Conservation (phyloP, 805 yeast species). For the Saccharomycopsis babjevae region DNA sequence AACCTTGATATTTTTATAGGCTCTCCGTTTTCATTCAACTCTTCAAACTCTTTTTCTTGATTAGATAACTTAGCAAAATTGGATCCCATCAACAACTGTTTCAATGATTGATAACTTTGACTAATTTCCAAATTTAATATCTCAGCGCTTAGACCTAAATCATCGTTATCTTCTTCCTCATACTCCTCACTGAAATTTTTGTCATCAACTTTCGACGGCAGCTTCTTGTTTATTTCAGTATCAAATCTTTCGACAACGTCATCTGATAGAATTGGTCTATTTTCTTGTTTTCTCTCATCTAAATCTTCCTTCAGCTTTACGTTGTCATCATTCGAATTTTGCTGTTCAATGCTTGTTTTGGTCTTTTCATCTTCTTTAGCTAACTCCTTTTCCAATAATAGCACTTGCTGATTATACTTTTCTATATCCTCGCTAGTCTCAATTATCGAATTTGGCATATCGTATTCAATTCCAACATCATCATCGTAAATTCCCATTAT, state of each 20-base stretch:
- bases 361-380: conserved; percentile 5
- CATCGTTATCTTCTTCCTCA: conserved; percentile 25
- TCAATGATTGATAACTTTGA: conserved; percentile 44
- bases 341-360: neutral
- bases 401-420: conserved; percentile 33
- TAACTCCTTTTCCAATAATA: conserved; percentile 23
- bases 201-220: neutral
- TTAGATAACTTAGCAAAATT: conserved; percentile 36
- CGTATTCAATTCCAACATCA: conserved; percentile 39
- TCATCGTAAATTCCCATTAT: conserved; percentile 44
- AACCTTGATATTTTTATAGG: conserved; percentile 57
- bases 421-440: conserved; percentile 40
- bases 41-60: conserved; percentile 51
- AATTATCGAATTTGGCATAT: conserved; percentile 30
- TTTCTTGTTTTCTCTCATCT: conserved; percentile 19
- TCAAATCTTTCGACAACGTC: conserved; percentile 32
- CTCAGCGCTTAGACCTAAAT: conserved; percentile 23
- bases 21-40: conserved; percentile 54
- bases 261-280: conserved; percentile 32
- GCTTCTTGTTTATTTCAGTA: neutral
- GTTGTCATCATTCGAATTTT: neutral
- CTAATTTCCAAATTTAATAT: conserved; percentile 38
- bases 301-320: conserved; percentile 18
- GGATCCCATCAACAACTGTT: conserved; percentile 41
- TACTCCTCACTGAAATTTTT: conserved; percentile 13